Evolutionary conservation across 169 alveolate genomes (phyloP).

Genomic region (Plasmodium gonderi): DNA sequence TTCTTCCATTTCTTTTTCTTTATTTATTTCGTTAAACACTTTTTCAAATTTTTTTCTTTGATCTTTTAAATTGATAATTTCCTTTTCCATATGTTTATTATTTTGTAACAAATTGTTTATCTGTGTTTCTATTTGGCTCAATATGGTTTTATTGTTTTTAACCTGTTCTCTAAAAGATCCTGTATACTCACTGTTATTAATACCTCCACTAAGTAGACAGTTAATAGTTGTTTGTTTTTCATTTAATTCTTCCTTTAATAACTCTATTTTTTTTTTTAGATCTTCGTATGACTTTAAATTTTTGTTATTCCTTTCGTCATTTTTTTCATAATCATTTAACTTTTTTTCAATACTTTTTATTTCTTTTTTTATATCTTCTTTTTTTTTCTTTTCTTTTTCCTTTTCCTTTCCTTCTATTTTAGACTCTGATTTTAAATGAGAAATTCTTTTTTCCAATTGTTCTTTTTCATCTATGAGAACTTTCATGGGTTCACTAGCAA

Average conservation of each 20-base stretch:
- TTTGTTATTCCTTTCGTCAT: constrained; percentile 70
- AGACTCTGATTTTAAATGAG: constrained; percentile 56
- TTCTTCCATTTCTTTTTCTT: constrained; percentile 77
- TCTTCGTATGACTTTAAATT: constrained; percentile 37
- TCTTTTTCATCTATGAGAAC: constrained; percentile 70
- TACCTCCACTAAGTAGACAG: constrained; percentile 58
- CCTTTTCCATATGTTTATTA: constrained; percentile 71
- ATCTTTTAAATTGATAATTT: constrained; percentile 60
- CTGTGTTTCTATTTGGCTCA: constrained; percentile 66
- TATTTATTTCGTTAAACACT: constrained; percentile 71
- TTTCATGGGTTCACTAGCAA: constrained; percentile 68
- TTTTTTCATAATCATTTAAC: constrained; percentile 80
- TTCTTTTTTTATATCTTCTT: constrained; percentile 79
- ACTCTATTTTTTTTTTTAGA: constrained; percentile 30
- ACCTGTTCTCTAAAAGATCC: constrained; percentile 80
- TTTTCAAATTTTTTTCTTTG: constrained; percentile 76
- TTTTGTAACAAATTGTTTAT: constrained; percentile 67
- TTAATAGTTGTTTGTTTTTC: constrained; percentile 52
- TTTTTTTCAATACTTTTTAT: constrained; percentile 74
- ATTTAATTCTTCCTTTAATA: constrained; percentile 42
- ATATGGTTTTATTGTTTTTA: constrained; percentile 63
- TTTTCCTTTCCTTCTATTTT: constrained; percentile 71
- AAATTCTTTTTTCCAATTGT: constrained; percentile 76
- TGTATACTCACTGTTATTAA: constrained; percentile 50
- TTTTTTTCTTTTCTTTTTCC: constrained; percentile 75